Base-by-base conservation (phyloP, 768 basidiomycete species). In the Dacryopinax primogenitus region DNA sequence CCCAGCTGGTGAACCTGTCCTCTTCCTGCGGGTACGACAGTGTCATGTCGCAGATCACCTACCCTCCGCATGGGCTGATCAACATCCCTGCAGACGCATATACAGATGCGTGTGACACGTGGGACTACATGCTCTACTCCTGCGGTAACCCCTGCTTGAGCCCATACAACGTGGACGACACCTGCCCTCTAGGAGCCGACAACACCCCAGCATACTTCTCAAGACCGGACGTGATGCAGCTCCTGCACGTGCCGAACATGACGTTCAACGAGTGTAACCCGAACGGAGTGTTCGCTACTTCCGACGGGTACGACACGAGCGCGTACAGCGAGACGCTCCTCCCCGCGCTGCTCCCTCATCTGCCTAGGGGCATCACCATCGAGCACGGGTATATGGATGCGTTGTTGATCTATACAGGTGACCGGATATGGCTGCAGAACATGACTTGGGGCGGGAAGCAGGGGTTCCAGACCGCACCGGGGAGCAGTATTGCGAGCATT, bases 371-470 rank as follows among this genome's bases (percentile, higher is more conserved):
- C 7, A 51, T 66, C 26, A 66, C 66, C 30, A 63, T 66, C 12
- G 63, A 63, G 66, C 66, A 66, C 39, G 66, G 66, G 16, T 34
- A 64, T 41, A 35, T 33, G 41, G 66, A 66, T 33, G 33, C 62
- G 2, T n/a, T 66, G 23, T 45, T 66, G 12, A 44, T 66, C 45
- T 33, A 64, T 28, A 34, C 32, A 2, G 66, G 66, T 3, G 62
- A 64, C 21, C 66, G 66, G 3, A 7, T 51, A 3, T 18, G 28
- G 64, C 21, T 45, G 0, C 62, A 88, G 85, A 90, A 90, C 69
- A 87, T 86, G 28, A 88, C 88, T 0, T 90, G 88, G 68, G 87
- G 86, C 28, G 87, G 86, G 4, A 83, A 84, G 44, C 85, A 83
- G 73, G 88, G 88, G 2, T 90, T 90, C 72, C 83, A 84, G 2